Percentiles rank a stretch among this genome's conserved stretches.
These are phyloP conservation scores for Chenopodium berlandieri DNA, from an alignment of 148 eudicot genomes.

Conservation along the genomic window DNA sequence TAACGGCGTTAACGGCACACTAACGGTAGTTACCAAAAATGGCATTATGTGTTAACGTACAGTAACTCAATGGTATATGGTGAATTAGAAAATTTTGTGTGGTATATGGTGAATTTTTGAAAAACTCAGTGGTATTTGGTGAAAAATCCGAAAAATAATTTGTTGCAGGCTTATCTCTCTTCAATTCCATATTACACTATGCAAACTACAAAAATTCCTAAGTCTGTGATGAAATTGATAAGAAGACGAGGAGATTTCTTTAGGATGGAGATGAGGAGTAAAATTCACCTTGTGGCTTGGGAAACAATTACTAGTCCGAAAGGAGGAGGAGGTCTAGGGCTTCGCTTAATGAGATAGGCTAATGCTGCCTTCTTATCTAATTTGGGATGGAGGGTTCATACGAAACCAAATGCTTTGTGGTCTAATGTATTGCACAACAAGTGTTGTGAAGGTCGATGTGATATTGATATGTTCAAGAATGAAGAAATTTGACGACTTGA, in stretches of 20 bases:
- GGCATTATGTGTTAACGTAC: too few species aligned
- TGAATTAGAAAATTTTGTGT: too few species aligned
- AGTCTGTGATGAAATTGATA: not conserved
- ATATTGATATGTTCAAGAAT: not conserved
- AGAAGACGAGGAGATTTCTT: not conserved
- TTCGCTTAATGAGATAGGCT: not conserved
- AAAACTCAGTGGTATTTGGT: too few species aligned
- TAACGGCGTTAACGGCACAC: too few species aligned
- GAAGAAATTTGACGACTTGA: fast-evolving
- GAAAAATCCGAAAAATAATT: too few species aligned
- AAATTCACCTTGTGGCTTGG: not conserved
- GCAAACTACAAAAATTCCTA: not conserved
- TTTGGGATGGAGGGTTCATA: not conserved
- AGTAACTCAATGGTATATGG: too few species aligned
- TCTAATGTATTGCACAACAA: not conserved
- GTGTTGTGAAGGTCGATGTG: not conserved
- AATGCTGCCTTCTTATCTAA: not conserved
- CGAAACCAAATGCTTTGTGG: not conserved
- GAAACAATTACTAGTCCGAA: not conserved
- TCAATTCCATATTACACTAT: not conserved
- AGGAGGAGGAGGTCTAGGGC: not conserved
- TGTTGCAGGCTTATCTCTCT: not conserved
- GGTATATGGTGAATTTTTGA: too few species aligned
- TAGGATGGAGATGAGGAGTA: not conserved
- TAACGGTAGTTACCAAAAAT: too few species aligned